Base-by-base conservation (phyloP, 2,329 filamentous ascomycete genomes). In the Cryphonectria radicalis region DNA sequence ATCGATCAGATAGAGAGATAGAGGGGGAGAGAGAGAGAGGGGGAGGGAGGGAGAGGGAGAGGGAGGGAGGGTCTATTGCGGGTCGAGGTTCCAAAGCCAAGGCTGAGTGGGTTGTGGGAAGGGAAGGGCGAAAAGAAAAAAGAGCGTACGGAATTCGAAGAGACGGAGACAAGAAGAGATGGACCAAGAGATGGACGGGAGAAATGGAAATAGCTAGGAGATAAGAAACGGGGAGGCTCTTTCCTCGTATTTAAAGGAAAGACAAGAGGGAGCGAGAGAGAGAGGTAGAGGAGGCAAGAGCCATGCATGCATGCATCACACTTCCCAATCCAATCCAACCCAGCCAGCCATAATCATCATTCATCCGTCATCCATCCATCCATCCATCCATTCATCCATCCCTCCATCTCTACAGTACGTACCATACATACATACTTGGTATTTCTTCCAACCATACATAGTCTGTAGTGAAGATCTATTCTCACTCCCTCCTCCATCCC, bases 311-410 rank as follows among this genome's bases (percentile, higher is more conserved):
- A 22, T 35, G 57, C 57, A 60, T 57, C 53, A 28, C 53, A 28
- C 53, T 14, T 57, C 53, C 4, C 53, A 40, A 40, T 40, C 37
- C 37, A 10, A 40, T 40, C 37, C 37, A 37, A 57, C 32, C 53
- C 53, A 57, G 53, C 53, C 53, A 57, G 53, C 53, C 53, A 57
- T 57, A 14, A 50, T 50, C 57, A 35, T 60, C 57, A 3, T 60
- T 32, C 28, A 60, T 60, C 57, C 28, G 11, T 55, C 53, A 25
- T 57, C 50, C n/a, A 28, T 57, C 25, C 55, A 14, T 32, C 32
- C 32, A 32, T 3, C 32, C 53, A 25, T 57, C 50, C n/a, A 28
- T 57, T 11, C 55, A 14, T 32, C 32, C 32, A 32, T 4, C 32
- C 2, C 43, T 32, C 32, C 32, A 32, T 4, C 32, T 28, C 43